Evolutionary conservation across 345 rosid species (phyloP), one percentile per base, ranked within the genome.

Genomic region (Eutrema yunnanense): DNA sequence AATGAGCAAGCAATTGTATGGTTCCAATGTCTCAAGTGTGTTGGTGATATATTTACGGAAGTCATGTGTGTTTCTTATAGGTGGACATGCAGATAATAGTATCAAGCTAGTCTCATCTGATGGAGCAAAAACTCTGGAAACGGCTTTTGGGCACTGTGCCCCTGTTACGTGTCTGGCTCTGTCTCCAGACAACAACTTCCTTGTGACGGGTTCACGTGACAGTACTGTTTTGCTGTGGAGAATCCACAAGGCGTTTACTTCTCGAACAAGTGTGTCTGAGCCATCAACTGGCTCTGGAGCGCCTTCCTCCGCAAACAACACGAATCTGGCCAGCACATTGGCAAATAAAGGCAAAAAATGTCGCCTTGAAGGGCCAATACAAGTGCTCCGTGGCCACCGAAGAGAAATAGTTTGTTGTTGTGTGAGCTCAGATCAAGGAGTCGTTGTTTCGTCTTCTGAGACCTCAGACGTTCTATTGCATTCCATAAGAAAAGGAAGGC

Each of bases 81-180:
- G 99, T 73, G 99, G 99, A 48, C 98, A 95, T 75, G 96, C 80
- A 10, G 99, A 95, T 83, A 92, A 84, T 69, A 92, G 98, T 69
- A 81, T 92, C 83, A 95, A 90, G 86, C 69, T 95, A 38, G 55
- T 95, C 73, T 88, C 99, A 62, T 71, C 92, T 48, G 98, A 92
- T 67, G 97, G 90, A 70, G 99, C 97, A 71, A 92, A 85, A 82
- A 87, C 96, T 16, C 73, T 95, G 54, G 98, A 95, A 82, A 84
- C 86, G 37, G 99, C 99, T 46, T 65, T 69, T 67, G 98, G 90
- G 56, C 99, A 95, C 81, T 90, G 90, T 82, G 96, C 96, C 76
- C 91, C 99, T 16, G 98, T 92, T 77, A 95, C 99, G 77, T 95
- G 99, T 79, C 84, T 95, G 77, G 94, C 98, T 66, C 89, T 92